Evolutionary conservation across 2,329 filamentous ascomycete genomes (phyloP).

Genomic region (Stachybotrys echinatus): DNA sequence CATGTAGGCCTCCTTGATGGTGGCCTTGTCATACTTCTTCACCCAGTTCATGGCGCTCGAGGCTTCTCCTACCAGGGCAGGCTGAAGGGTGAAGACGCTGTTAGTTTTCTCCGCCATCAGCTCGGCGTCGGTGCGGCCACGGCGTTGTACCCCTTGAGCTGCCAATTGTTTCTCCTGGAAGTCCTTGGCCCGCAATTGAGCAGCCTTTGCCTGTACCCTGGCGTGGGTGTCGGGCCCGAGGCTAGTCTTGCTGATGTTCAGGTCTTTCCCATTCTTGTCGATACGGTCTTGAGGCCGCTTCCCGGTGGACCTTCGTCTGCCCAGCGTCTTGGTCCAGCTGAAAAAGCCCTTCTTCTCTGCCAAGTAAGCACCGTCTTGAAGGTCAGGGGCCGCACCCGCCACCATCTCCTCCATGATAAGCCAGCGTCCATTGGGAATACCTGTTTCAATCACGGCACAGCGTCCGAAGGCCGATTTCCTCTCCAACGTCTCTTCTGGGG

Average conservation of each 20-base stretch:
- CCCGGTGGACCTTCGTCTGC: slow-evolving; percentile 65
- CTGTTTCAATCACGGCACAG: slow-evolving; percentile 87
- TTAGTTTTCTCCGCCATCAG: slow-evolving; percentile 69
- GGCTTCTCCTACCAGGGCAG: slow-evolving; percentile 77
- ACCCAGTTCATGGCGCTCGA: slow-evolving; percentile 97
- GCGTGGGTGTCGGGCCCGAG: slow-evolving; percentile 90
- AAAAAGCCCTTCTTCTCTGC: slow-evolving; percentile 95
- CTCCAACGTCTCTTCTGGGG: slow-evolving; percentile 77
- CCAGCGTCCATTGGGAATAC: slow-evolving; percentile 78
- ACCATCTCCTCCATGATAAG: slow-evolving; percentile 95
- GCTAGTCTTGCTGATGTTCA: slow-evolving; percentile 68
- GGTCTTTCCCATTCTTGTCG: slow-evolving; percentile 36
- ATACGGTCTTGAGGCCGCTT: slow-evolving; percentile 51
- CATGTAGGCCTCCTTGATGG: slow-evolving; percentile 81
- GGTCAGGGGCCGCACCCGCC: slow-evolving; percentile 83
- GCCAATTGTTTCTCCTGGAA: slow-evolving; percentile 49
- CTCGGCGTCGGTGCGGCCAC: slow-evolving; percentile 51
- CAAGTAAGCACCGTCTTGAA: slow-evolving; percentile 80
- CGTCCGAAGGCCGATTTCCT: slow-evolving; percentile 92
- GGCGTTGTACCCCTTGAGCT: slow-evolving; percentile 33
- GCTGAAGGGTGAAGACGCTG: slow-evolving; percentile 84
- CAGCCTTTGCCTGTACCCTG: slow-evolving; percentile 85
- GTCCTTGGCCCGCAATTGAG: slow-evolving; percentile 70
- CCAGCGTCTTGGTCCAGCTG: slow-evolving; percentile 66
- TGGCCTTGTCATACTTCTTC: slow-evolving; percentile 86